Percentiles rank a stretch among this genome's conserved stretches.
Conservation (phyloP, 108 stramenopile genomes). For the Pelagomonas calceolata region DNA sequence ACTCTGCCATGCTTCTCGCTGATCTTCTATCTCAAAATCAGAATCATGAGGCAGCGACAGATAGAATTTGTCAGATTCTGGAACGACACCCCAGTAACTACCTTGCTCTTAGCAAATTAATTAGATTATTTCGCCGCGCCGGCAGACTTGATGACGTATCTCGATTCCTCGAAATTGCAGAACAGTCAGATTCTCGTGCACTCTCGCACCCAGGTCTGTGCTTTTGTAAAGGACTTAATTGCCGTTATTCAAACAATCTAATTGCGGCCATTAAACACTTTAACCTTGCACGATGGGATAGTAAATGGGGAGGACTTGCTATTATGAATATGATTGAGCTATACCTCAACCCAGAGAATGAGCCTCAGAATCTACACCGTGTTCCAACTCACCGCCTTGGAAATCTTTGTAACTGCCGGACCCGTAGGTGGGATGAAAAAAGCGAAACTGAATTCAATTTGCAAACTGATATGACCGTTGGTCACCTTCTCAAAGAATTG, state of each 20-base stretch:
- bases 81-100: slow-evolving; percentile 29
- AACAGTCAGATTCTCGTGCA: slow-evolving; percentile 15
- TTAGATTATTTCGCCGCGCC: slow-evolving; percentile 32
- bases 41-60: slow-evolving; percentile 29
- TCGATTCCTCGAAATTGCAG: slow-evolving; percentile 29
- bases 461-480: slow-evolving; percentile 2
- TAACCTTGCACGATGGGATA: slow-evolving; percentile 37
- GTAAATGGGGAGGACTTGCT: slow-evolving; percentile 33
- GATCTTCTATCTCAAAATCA: slow-evolving; percentile 29
- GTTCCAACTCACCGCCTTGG: no score
- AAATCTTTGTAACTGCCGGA: no score
- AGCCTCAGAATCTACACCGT: no score
- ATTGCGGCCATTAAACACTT: slow-evolving; percentile 38
- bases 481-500: slow-evolving; percentile 10
- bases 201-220: slow-evolving; percentile 34
- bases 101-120: slow-evolving; percentile 28
- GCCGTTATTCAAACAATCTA: slow-evolving; percentile 35
- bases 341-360: slow-evolving; percentile 51
- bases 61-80: slow-evolving; percentile 26
- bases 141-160: slow-evolving; percentile 36
- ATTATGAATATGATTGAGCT: slow-evolving; percentile 44
- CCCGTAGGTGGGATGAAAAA: slow-evolving; percentile 32
- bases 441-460: not conserved
- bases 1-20: slow-evolving; percentile 39
- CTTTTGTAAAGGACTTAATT: slow-evolving; percentile 43